These are phyloP conservation scores for Eucalyptus guilfoylei DNA, from an alignment of 345 rosid genomes.

Conservation along the genomic window DNA sequence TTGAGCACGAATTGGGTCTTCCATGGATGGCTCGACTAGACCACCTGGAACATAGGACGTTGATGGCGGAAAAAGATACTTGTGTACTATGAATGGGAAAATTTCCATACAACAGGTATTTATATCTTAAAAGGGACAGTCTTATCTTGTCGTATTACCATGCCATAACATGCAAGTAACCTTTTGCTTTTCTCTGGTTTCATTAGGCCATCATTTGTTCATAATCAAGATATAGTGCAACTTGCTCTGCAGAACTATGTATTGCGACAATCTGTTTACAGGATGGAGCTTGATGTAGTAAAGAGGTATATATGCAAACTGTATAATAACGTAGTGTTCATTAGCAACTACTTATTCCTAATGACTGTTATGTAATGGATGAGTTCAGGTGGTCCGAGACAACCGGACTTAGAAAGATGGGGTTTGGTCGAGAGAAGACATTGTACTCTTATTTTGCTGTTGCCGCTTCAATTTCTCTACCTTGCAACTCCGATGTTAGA, in stretches of 20 bases:
- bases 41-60: constrained; percentile 47
- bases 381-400: constrained; percentile 34
- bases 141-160: not conserved
- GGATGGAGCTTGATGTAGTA: constrained; percentile 26
- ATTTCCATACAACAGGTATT: constrained; percentile 34
- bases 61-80: constrained; percentile 39
- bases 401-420: constrained; percentile 34
- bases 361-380: not conserved
- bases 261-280: constrained; percentile 29
- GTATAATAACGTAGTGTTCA: not conserved
- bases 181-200: not conserved
- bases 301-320: constrained; percentile 12
- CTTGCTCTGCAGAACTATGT: constrained; percentile 31
- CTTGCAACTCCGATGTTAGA: constrained; percentile 16
- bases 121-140: not conserved
- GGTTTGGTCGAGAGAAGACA: constrained; percentile 64
- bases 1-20: constrained; percentile 24
- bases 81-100: constrained; percentile 32
- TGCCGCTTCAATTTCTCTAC: constrained; percentile 12
- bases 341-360: not conserved
- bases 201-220: constrained; percentile 21
- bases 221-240: constrained; percentile 10
- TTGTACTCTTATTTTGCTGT: constrained; percentile 46
- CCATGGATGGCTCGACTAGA: constrained; percentile 55
- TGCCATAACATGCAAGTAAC: not conserved